Conservation (phyloP, 2,329 filamentous ascomycete species). For the Diaporthe amygdali region DNA sequence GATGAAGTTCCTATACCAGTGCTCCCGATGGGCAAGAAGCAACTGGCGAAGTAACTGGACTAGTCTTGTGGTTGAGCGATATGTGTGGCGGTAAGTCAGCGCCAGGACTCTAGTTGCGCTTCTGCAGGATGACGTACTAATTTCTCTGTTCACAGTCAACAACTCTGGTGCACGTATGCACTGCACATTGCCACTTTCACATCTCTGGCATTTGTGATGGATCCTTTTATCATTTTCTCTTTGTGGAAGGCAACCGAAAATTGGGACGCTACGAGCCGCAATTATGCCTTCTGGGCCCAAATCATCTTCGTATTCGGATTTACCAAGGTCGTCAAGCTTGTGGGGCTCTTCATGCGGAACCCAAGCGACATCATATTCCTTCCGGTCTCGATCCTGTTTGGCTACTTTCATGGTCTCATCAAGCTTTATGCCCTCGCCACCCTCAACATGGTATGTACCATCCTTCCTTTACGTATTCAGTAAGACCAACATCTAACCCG, state of each 20-base stretch:
- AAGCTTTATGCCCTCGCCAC: conserved; percentile 89
- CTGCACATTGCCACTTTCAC: conserved; percentile 92
- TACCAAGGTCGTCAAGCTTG: conserved; percentile 89
- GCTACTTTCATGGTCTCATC: conserved; percentile 90
- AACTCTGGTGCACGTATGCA: conserved; percentile 92
- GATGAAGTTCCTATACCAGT: conserved; percentile 89
- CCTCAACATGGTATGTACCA: conserved; percentile 74
- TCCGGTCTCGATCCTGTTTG: conserved; percentile 86
- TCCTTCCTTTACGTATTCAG: neutral
- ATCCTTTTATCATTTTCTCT: conserved; percentile 73
- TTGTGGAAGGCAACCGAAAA: conserved; percentile 71
- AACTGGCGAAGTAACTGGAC: conserved; percentile 98
- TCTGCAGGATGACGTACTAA: conserved; percentile 17
- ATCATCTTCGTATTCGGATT: conserved; percentile 78
- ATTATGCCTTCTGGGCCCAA: conserved; percentile 64
- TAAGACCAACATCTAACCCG: conserved; percentile 17
- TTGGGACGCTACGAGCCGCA: conserved; percentile 60
- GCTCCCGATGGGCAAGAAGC: conserved; percentile 92
- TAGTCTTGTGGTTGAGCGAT: conserved; percentile 81
- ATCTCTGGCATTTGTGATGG: conserved; percentile 81
- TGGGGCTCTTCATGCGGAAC: conserved; percentile 85
- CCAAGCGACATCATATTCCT: conserved; percentile 81
- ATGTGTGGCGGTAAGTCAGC: conserved; percentile 82
- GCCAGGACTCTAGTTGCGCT: conserved; percentile 23
- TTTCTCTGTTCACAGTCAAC: conserved; percentile 63